These are phyloP conservation scores for Triticum turgidum DNA, from an alignment of 176 grass and related monocot species.

Conservation along the genomic window DNA sequence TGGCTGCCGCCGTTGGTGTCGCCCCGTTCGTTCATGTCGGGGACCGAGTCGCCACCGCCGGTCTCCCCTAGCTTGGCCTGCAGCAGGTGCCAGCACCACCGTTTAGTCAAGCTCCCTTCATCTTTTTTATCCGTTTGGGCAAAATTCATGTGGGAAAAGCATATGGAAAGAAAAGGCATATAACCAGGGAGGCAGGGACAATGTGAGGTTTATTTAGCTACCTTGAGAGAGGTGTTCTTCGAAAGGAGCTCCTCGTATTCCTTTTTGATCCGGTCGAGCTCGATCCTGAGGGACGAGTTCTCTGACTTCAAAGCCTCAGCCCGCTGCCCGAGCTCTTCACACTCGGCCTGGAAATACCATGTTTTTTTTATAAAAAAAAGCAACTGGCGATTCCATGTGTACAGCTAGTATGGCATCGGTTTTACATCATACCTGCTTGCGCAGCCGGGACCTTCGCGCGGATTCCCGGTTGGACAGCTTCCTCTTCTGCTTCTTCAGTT, in stretches of 20 bases:
- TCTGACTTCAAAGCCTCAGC: constrained; percentile 77
- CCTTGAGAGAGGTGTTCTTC: constrained; percentile 91
- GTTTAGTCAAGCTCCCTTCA: not conserved
- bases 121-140: not conserved
- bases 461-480: constrained; percentile 98
- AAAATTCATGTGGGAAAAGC: no score
- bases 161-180: no score
- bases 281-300: constrained; percentile 73
- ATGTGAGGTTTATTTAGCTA: constrained; percentile 1
- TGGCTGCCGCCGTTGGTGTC: constrained; percentile 19
- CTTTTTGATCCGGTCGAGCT: constrained; percentile 72
- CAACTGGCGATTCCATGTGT: not conserved
- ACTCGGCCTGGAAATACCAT: constrained; percentile 55
- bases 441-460: constrained; percentile 81
- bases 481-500: constrained; percentile 86
- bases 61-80: constrained; percentile 64
- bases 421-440: constrained; percentile 70
- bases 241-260: constrained; percentile 71
- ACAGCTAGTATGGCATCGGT: not conserved
- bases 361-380: not conserved
- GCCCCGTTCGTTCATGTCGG: constrained; percentile 46
- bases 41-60: constrained; percentile 37
- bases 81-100: not conserved
- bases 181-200: not conserved
- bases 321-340: constrained; percentile 77